Evolutionary conservation across 2,329 filamentous ascomycete species (phyloP), one percentile per base, ranked within the genome.

Genomic region (Fusarium setosum): DNA sequence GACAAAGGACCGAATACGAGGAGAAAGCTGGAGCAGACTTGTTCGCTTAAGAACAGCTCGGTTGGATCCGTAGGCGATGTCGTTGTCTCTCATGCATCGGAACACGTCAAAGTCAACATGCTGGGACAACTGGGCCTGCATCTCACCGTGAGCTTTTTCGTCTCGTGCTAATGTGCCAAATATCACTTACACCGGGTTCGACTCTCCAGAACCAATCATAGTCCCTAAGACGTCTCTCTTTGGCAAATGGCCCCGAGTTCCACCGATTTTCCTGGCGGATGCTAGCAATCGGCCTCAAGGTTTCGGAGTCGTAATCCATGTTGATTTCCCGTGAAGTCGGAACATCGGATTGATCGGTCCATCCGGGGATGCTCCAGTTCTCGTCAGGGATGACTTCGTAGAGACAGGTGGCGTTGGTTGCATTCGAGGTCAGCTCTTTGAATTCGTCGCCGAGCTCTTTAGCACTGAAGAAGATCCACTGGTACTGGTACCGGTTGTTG

Each of bases 401-500:
- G 68, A 85, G 83, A 70, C 90, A 90, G 68, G 89, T 86, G 3
- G 92, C 91, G 56, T 88, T 88, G 3, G 92, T 95, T 34, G 87
- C 86, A 44, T 88, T 90, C 49, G 84, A 83, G 0, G 91, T 93
- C 58, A 82, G 81, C 32, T 81, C 80, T 74, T 92, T 94, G 82
- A 96, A 96, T 59, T 91, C 88, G 9, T 92, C 87, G 5, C 89
- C 90, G 74, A 96, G 94, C 5, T 90, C 88, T 51, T 90, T 86
- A 71, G 93, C 89, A 77, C 94, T 96, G 84, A 96, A 93, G 80
- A 96, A 95, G 38, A 92, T 90, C 91, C 93, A 96, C 41, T 93
- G 91, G 73, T 96, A 96, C 72, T 91, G 91, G 81, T 93, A 91
- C 66, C 92, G 93, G 73, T 82, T 80, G 74, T 96, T 96, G 90